Conservation (phyloP, 345 rosid species). For the Eucalyptus caleyi region DNA sequence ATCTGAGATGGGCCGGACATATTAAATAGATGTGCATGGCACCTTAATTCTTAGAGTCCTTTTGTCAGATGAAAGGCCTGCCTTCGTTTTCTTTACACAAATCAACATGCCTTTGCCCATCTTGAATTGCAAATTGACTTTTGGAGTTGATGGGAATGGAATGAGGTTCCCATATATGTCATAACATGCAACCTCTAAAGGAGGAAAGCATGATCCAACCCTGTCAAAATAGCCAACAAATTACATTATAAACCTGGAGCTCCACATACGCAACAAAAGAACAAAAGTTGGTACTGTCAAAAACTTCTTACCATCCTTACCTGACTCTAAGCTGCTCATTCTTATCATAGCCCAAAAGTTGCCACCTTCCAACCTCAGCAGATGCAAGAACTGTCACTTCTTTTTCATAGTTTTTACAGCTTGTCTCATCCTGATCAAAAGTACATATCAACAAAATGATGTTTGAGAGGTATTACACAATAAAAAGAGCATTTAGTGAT, state of each 20-base stretch:
- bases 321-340: background rate
- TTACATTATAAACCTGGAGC: background rate
- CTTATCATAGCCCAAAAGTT: constrained; percentile 6
- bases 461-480: background rate
- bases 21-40: background rate
- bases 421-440: constrained; percentile 16
- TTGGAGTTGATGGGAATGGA: constrained; percentile 21
- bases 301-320: background rate
- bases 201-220: constrained; percentile 41
- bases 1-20: background rate
- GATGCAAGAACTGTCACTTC: constrained; percentile 28
- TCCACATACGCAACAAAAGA: background rate
- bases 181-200: constrained; percentile 22
- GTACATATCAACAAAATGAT: background rate
- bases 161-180: constrained; percentile 36
- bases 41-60: constrained; percentile 34
- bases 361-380: constrained; percentile 29
- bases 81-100: constrained; percentile 9
- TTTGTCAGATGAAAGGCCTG: constrained; percentile 18
- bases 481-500: background rate
- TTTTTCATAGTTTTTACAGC: constrained; percentile 18
- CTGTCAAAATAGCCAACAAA: constrained; percentile 10
- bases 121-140: constrained; percentile 15
- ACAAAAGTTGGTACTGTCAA: background rate
- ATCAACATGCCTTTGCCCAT: background rate